These are phyloP conservation scores for Citrus unshiu DNA, from an alignment of 345 rosid species.

Conservation along the genomic window DNA sequence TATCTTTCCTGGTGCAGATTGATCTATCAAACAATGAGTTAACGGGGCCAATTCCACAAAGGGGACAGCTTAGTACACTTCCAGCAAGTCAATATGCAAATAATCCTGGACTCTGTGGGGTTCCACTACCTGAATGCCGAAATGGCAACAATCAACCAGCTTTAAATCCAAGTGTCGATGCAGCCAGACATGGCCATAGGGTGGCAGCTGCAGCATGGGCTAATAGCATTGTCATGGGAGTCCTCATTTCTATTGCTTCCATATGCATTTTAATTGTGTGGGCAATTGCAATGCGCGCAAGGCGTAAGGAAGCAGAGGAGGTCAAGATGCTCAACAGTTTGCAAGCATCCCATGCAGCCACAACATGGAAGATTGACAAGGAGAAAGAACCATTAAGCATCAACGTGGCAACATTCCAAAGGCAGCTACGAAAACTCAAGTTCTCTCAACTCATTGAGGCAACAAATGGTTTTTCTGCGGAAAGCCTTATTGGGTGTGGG, in stretches of 20 bases:
- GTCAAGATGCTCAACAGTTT: conserved; percentile 82
- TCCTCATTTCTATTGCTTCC: conserved; percentile 73
- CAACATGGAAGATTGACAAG: conserved; percentile 97
- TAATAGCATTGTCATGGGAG: conserved; percentile 82
- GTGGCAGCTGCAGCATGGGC: conserved; percentile 56
- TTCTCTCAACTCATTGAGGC: conserved; percentile 94
- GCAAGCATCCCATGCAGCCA: conserved; percentile 79
- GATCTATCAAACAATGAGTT: conserved; percentile 81
- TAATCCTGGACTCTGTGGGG: conserved; percentile 98
- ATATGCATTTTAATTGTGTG: conserved; percentile 80
- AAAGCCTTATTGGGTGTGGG: conserved; percentile 77
- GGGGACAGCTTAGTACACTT: conserved; percentile 96
- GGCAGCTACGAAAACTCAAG: conserved; percentile 81
- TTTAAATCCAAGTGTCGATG: conserved; percentile 17
- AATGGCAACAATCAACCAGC: conserved; percentile 53
- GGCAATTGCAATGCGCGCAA: conserved; percentile 78
- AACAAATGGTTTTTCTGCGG: conserved; percentile 86
- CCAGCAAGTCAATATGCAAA: conserved; percentile 74
- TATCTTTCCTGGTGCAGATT: conserved; percentile 94
- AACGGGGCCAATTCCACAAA: conserved; percentile 93
- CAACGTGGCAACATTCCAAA: conserved; percentile 87
- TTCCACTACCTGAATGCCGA: conserved; percentile 76
- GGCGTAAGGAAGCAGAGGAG: conserved; percentile 75
- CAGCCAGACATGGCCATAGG: conserved; percentile 31
- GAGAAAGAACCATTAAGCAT: conserved; percentile 95